phyloP scores from a whole-genome alignment of 1,139 yeast species.

The Nakaseomyces nivariensis region DNA sequence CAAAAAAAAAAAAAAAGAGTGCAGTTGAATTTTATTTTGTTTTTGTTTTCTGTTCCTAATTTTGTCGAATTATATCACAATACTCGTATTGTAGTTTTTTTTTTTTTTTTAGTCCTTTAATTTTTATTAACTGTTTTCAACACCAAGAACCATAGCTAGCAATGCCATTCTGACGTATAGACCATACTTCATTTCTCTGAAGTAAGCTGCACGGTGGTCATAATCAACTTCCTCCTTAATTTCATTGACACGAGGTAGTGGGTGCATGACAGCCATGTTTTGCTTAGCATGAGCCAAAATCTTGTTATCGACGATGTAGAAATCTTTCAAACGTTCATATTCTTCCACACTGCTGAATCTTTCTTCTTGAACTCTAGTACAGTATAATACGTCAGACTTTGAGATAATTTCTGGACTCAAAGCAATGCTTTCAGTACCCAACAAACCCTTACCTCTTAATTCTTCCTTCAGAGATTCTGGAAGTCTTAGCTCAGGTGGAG shows the following conservation, averaged over 20 bases:
- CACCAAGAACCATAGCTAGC: conserved; percentile 95
- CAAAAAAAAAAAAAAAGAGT: not conserved
- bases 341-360: conserved; percentile 69
- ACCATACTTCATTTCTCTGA: conserved; percentile 98
- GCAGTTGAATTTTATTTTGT: not conserved
- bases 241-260: conserved; percentile 94
- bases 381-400: conserved; percentile 87
- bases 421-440: conserved; percentile 60
- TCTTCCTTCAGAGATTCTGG: conserved; percentile 65
- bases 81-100: not conserved
- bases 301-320: conserved; percentile 86
- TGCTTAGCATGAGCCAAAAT: conserved; percentile 87
- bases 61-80: not conserved
- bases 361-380: conserved; percentile 97
- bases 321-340: conserved; percentile 82
- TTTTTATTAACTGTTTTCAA: conserved; percentile 33
- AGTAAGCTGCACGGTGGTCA: conserved; percentile 98
- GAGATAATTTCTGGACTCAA: conserved; percentile 79
- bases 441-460: conserved; percentile 56
- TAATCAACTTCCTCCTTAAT: conserved; percentile 97
- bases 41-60: not conserved
- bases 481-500: conserved; percentile 79
- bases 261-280: conserved; percentile 99
- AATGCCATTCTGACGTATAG: conserved; percentile 97
- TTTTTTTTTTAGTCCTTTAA: not conserved